Percentiles rank a stretch among this genome's conserved stretches.
These are phyloP conservation scores for Chrysochromulina tobinii DNA, from an alignment of 78 protist genomes.

Conservation along the genomic window DNA sequence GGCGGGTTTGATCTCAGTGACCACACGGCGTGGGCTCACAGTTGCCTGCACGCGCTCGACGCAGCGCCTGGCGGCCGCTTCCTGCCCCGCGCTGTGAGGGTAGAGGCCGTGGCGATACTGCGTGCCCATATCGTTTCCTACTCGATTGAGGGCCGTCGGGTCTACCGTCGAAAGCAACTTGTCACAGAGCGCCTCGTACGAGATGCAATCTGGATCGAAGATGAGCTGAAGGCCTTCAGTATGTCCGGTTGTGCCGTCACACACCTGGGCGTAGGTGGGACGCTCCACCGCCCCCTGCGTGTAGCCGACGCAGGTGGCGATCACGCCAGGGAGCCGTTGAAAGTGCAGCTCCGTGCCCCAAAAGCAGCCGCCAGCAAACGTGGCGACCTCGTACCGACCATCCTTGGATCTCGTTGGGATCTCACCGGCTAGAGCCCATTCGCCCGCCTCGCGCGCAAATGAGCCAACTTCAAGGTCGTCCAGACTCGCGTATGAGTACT, in stretches of 20 bases:
- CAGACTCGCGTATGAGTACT: too few relatives aligned
- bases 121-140: too few relatives aligned
- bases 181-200: not conserved
- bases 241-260: conserved; percentile 26
- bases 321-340: not conserved
- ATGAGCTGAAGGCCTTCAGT: not conserved
- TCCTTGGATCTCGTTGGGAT: too few relatives aligned
- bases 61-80: too few relatives aligned
- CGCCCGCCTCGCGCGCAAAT: too few relatives aligned
- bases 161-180: not conserved
- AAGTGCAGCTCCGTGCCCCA: not conserved
- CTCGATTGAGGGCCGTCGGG: not conserved
- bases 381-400: not conserved
- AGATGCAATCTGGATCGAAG: not conserved
- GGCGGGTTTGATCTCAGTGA: too few relatives aligned
- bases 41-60: too few relatives aligned
- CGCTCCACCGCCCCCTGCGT: not conserved
- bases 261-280: conserved; percentile 27
- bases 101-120: too few relatives aligned
- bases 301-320: not conserved
- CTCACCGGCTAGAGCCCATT: too few relatives aligned
- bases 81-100: too few relatives aligned
- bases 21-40: too few relatives aligned
- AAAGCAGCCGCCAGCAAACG: not conserved
- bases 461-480: too few relatives aligned